Evolutionary conservation across 352 stramenopile genomes (phyloP).

Genomic region (Peronosclerospora sorghi): DNA sequence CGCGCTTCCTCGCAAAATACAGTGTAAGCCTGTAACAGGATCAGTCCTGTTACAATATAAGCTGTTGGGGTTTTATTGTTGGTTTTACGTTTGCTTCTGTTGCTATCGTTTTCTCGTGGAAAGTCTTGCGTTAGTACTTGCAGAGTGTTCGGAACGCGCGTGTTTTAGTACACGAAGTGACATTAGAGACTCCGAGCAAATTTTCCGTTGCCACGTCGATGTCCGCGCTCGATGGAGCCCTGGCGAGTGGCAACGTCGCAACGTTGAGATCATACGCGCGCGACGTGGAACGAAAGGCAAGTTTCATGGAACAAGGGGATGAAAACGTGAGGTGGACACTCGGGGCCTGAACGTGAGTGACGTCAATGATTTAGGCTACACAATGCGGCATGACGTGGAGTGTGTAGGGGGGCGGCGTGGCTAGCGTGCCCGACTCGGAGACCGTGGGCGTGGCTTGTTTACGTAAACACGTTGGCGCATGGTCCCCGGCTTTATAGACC

Average conservation of each 20-base stretch:
- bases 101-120: too few relatives aligned
- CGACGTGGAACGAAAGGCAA: constrained; percentile 21
- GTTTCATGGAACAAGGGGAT: constrained; percentile 18
- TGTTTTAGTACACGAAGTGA: too few relatives aligned
- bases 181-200: too few relatives aligned
- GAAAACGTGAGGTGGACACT: constrained; percentile 36
- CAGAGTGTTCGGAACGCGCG: too few relatives aligned
- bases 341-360: constrained; percentile 21
- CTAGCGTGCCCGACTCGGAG: too few relatives aligned
- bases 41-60: too few relatives aligned
- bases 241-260: constrained; percentile 15
- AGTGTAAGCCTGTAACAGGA: too few relatives aligned
- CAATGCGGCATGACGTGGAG: constrained; percentile 35
- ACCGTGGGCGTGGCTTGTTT: constrained; percentile 13
- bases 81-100: too few relatives aligned
- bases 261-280: constrained; percentile 25
- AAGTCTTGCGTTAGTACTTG: too few relatives aligned
- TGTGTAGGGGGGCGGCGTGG: constrained; percentile 14
- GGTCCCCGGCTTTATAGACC: constrained; percentile 73
- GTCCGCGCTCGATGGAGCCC: constrained; percentile 23
- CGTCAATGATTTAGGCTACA: constrained; percentile 37
- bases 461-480: constrained; percentile 60
- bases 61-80: too few relatives aligned
- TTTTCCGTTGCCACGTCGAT: constrained; percentile 60
- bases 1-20: too few relatives aligned